Evolutionary conservation across 2,329 filamentous ascomycete species (phyloP), one percentile per base, ranked within the genome.

Genomic region (Fusarium sp.): DNA sequence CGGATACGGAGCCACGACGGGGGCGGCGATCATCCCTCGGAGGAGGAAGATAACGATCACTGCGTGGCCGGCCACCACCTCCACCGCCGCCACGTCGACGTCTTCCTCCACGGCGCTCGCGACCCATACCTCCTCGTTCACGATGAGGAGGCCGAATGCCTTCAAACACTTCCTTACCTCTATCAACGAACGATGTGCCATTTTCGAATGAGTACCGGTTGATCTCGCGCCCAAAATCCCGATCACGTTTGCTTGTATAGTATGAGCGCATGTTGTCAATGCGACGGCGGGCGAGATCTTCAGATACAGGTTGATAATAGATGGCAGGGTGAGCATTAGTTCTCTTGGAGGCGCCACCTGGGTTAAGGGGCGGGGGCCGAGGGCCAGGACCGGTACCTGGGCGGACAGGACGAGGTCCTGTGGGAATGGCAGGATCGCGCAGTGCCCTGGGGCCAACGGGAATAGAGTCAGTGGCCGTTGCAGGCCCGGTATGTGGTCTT

Each of bases 121-220:
- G 42, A 8, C 81, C 74, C 13, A 73, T 62, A 18, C 65, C 74
- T 11, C 65, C 75, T 13, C 77, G 73, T 72, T 88, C 85, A 12
- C 86, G 81, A 63, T 87, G 84, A 2, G 88, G 88, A 25, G 87
- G 88, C 25, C 88, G 82, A 64, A 91, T 89, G 18, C 88, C 88
- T 49, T 88, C 81, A 74, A 90, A 90, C 39, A 90, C 88, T 77
- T 94, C 92, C 18, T 88, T 88, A 16, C 91, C 92, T 56, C 90
- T 85, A 77, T 94, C 91, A 45, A 94, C 90, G 56, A 94, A 88
- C 8, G 79, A 75, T 63, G 90, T 88, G 1, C 84, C 85, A 58
- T 89, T 82, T 77, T 93, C 91, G 72, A 94, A 94, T 0, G 90
- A 91, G 77, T 93, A 93, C 31, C 91, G 85, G 76, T 92, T 89